phyloP scores from a whole-genome alignment of 805 yeast genomes.

The Suhomyces emberorum region DNA sequence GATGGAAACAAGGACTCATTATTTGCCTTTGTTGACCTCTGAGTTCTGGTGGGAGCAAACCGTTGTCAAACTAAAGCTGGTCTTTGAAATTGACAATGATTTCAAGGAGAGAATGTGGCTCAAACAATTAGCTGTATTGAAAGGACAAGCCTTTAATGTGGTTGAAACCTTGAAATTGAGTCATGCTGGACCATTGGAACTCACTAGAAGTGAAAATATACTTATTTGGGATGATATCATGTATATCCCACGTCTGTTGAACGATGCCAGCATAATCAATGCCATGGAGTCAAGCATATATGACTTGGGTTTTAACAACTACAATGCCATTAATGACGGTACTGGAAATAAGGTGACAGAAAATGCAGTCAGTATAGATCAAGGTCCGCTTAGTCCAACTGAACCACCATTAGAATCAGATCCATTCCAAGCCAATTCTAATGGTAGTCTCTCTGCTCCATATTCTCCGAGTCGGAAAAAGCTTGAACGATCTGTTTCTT shows the following conservation, averaged over 20 bases:
- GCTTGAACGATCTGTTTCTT: too few relatives aligned
- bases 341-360: neutral
- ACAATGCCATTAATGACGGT: neutral
- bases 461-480: neutral
- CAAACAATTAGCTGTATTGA: conserved; percentile 65
- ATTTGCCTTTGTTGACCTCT: conserved; percentile 56
- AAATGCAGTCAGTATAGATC: neutral
- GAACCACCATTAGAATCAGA: neutral
- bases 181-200: conserved; percentile 64
- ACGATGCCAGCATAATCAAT: conserved; percentile 28
- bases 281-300: conserved; percentile 38
- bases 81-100: conserved; percentile 55
- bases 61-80: conserved; percentile 40
- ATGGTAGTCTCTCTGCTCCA: neutral
- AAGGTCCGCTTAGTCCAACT: neutral
- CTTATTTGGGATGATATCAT: conserved; percentile 59
- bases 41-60: conserved; percentile 70
- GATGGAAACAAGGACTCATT: conserved; percentile 50
- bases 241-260: conserved; percentile 46
- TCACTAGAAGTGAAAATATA: conserved; percentile 56
- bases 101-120: conserved; percentile 65
- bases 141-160: conserved; percentile 76
- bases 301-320: conserved; percentile 9
- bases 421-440: neutral
- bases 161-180: conserved; percentile 58